Base-by-base conservation (phyloP, 257 asterid genomes). In the Penstemon newberryi region DNA sequence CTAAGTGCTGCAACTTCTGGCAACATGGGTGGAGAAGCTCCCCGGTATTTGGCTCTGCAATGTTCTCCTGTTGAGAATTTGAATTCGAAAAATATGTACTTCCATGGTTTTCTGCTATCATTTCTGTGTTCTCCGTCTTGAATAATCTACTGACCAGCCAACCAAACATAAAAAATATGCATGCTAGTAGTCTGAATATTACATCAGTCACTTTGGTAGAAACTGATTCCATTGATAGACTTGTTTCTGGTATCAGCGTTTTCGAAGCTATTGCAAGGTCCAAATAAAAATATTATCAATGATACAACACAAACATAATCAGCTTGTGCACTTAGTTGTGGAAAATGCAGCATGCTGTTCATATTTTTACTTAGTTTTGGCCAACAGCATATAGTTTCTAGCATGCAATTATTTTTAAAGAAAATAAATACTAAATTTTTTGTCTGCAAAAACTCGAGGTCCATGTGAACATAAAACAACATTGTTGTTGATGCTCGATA, bases 1-100 rank as follows among this genome's bases (percentile, higher is more conserved):
- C 99, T 59, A 94, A 79, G 64, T 81, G 91, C 78, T 87, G 96
- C 87, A 94, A 76, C 75, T 87, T 91, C 85, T 91, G 82, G 78
- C 84, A 84, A 66, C 91, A 94, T 53, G 92, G 95, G 65, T 86
- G 86, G 63, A 85, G 86, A 57, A 82, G 81, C 60, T 81, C 86
- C 72, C 51, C 83, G 12, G 77, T 77, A 64, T 67, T 78, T 46
- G 69, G 68, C 60, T 8, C 77, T 33, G 74, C 74, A 63, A 60
- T 53, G 12, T 53, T 70, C 66, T 77, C 82, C 56, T 67, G 73
- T 38, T 41, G 75, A 80, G 79, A 73, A 63, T 68, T 79, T 67
- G 77, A 63, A 74, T 71, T 81, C 67, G 69, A 76, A 60, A 42
- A 40, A 45, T 44, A 73, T 10, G 72, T 55, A 57, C 75, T 74